Percentiles rank a stretch among this genome's conserved stretches.
These are phyloP conservation scores for Aspergillus chevalieri DNA, from an alignment of 2,329 filamentous ascomycete species.

Conservation along the genomic window DNA sequence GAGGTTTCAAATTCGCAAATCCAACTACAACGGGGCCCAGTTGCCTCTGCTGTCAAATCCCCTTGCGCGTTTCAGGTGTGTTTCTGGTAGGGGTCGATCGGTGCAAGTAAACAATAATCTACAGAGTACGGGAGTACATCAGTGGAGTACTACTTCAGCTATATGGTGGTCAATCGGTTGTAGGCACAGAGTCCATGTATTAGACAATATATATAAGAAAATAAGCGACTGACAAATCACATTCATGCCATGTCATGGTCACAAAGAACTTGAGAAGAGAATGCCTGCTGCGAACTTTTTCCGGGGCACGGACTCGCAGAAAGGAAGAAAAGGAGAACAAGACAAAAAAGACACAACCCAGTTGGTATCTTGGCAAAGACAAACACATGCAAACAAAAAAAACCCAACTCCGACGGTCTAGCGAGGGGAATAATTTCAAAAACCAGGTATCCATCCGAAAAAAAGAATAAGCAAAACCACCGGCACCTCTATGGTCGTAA, in stretches of 20 bases:
- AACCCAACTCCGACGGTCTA: slow-evolving; percentile 27
- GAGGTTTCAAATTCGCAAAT: neutral
- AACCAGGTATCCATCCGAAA: slow-evolving; percentile 18
- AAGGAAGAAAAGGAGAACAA: slow-evolving; percentile 1
- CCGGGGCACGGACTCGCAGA: slow-evolving; percentile 12
- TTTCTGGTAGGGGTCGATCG: neutral
- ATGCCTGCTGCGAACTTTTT: slow-evolving; percentile 10
- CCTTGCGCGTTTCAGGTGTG: neutral
- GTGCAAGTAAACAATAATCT: neutral
- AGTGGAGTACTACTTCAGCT: neutral
- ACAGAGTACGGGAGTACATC: neutral
- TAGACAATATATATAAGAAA: neutral
- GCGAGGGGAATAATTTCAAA: slow-evolving; percentile 29
- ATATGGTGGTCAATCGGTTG: too few species aligned
- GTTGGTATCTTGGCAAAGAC: neutral
- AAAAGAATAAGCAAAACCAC: slow-evolving; percentile 19
- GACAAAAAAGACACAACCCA: neutral
- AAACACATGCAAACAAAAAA: slow-evolving; percentile 2
- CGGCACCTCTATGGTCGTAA: slow-evolving; percentile 37
- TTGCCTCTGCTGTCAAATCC: too few species aligned
- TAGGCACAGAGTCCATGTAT: neutral
- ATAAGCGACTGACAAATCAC: neutral
- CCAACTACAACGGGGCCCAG: neutral
- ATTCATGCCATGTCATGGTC: neutral
- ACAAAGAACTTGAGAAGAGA: slow-evolving; percentile 2